Evolutionary conservation across 1,139 yeast species (phyloP).

Genomic region (Dujonia santamariae): DNA sequence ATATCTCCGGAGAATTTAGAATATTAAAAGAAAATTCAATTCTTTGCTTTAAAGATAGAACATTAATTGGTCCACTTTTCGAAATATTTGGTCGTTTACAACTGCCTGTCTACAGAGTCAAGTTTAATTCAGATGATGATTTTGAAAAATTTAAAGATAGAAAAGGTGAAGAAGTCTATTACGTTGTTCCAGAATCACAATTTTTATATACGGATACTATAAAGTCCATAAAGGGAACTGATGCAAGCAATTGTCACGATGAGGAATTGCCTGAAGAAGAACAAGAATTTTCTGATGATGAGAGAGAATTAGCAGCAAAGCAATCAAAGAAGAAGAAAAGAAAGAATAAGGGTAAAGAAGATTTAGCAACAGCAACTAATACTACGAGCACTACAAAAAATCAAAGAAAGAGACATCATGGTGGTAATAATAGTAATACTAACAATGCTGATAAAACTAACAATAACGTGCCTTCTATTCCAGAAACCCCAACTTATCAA

Average conservation of each 20-base stretch:
- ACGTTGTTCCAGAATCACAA: constrained; percentile 78
- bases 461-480: not conserved
- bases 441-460: not conserved
- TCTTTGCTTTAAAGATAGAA: constrained; percentile 71
- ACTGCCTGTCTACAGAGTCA: constrained; percentile 77
- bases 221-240: constrained; percentile 76
- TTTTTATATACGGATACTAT: constrained; percentile 75
- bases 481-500: constrained; percentile 1
- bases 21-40: constrained; percentile 81
- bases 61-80: constrained; percentile 74
- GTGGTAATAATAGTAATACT: not conserved
- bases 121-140: constrained; percentile 56
- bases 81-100: constrained; percentile 92
- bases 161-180: constrained; percentile 62
- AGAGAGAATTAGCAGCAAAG: constrained; percentile 62
- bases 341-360: constrained; percentile 26
- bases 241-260: constrained; percentile 92
- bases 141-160: constrained; percentile 40
- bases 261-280: constrained; percentile 92
- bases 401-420: constrained; percentile 8
- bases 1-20: constrained; percentile 80
- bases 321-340: constrained; percentile 58
- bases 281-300: constrained; percentile 95
- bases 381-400: constrained; percentile 1
- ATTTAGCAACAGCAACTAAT: not conserved